These are phyloP conservation scores for Phytophthora syringae DNA, from an alignment of 352 stramenopile species.

Conservation along the genomic window DNA sequence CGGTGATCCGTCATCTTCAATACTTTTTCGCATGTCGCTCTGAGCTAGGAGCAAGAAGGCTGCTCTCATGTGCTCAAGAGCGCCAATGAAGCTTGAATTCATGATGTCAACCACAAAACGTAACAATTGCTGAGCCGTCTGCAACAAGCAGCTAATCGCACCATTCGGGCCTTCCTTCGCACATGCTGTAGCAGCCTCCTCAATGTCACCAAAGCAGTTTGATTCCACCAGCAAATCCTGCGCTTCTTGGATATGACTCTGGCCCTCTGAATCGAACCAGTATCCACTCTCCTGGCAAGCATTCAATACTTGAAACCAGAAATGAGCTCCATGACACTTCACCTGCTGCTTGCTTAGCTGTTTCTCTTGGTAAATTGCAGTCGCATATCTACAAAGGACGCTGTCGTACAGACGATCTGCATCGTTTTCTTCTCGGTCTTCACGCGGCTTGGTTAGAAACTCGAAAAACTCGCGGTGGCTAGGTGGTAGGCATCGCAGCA, in stretches of 20 bases:
- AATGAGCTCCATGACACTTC: constrained; percentile 15
- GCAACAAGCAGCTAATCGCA: constrained; percentile 3
- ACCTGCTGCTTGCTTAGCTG: not conserved
- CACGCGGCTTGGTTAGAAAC: constrained; percentile 16
- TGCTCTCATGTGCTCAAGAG: constrained; percentile 52
- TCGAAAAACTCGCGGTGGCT: constrained; percentile 30
- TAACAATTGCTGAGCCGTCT: constrained; percentile 40
- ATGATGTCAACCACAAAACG: constrained; percentile 62
- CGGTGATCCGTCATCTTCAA: not conserved
- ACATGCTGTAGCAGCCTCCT: constrained; percentile 13
- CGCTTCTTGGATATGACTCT: constrained; percentile 44
- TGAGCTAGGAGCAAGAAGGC: constrained; percentile 20
- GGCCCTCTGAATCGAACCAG: constrained; percentile 42
- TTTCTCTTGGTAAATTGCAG: not conserved
- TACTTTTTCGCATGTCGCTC: not conserved
- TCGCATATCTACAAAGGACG: not conserved
- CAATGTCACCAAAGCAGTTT: constrained; percentile 37
- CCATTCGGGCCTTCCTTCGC: not conserved
- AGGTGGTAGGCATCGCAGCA: constrained; percentile 7
- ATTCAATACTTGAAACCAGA: constrained; percentile 42
- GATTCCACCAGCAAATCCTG: constrained; percentile 48
- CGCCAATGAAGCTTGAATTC: constrained; percentile 59
- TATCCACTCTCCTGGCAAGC: constrained; percentile 47
- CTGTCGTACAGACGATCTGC: constrained; percentile 1
- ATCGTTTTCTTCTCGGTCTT: not conserved